Conservation (phyloP, 805 yeast genomes). For the Zygosaccharomyces gambellarensis region DNA sequence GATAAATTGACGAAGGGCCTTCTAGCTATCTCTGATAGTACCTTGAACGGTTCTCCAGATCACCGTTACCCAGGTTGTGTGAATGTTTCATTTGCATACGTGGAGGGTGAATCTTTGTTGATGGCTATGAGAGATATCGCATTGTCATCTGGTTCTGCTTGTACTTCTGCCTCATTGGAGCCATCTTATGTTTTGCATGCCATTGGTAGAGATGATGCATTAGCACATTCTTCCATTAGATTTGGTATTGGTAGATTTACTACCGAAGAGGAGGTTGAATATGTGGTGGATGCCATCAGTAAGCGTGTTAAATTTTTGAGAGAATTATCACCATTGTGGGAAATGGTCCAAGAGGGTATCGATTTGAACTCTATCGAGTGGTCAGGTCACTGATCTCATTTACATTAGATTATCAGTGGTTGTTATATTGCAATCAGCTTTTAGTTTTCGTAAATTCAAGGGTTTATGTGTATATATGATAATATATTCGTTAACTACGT, state of each 20-base stretch:
- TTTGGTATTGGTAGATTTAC: slow-evolving; percentile 97
- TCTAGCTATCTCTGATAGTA: slow-evolving; percentile 80
- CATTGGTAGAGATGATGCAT: slow-evolving; percentile 94
- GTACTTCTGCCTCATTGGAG: slow-evolving; percentile 97
- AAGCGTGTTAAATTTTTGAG: slow-evolving; percentile 89
- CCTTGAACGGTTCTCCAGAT: slow-evolving; percentile 75
- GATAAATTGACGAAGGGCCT: slow-evolving; percentile 67
- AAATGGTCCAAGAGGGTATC: slow-evolving; percentile 98
- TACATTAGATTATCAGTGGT: neutral
- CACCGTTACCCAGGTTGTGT: slow-evolving; percentile 90
- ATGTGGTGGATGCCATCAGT: slow-evolving; percentile 80
- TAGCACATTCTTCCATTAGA: slow-evolving; percentile 97
- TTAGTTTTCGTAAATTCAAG: neutral
- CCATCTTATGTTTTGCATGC: slow-evolving; percentile 97
- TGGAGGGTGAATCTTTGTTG: slow-evolving; percentile 94
- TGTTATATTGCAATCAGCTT: neutral
- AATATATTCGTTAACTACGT: slow-evolving; percentile 7
- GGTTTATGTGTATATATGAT: neutral
- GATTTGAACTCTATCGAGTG: slow-evolving; percentile 91
- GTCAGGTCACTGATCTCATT: slow-evolving; percentile 75
- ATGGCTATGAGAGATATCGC: slow-evolving; percentile 99
- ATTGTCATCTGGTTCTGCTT: slow-evolving; percentile 92
- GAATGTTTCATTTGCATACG: slow-evolving; percentile 92
- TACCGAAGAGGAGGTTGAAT: slow-evolving; percentile 92
- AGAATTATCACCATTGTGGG: slow-evolving; percentile 95